Evolutionary conservation across 169 alveolate genomes (phyloP).

Genomic region (Plasmodium vivax): DNA sequence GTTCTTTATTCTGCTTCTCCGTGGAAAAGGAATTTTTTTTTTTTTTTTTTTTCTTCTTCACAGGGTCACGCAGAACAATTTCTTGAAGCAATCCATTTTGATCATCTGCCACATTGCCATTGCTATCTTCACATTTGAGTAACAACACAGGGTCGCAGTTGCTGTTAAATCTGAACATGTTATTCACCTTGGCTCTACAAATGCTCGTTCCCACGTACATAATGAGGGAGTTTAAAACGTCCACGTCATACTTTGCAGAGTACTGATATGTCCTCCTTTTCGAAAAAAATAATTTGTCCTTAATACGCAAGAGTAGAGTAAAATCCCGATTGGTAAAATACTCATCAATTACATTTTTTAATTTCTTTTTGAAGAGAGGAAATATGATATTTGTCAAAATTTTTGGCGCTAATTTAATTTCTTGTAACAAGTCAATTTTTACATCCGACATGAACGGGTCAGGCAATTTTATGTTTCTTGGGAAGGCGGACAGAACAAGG

Average conservation of each 20-base stretch:
- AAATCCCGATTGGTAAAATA: constrained; percentile 80
- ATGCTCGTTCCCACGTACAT: constrained; percentile 64
- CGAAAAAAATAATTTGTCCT: constrained; percentile 45
- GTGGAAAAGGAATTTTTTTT: neutral
- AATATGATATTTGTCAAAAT: constrained; percentile 76
- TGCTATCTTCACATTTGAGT: neutral
- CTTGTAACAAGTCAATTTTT: constrained; percentile 91
- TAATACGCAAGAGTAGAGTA: constrained; percentile 34
- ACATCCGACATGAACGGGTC: constrained; percentile 92
- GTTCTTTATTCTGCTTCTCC: neutral
- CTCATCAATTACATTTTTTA: constrained; percentile 75
- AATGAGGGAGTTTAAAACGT: constrained; percentile 44
- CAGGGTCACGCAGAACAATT: neutral
- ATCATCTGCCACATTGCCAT: constrained; percentile 1
- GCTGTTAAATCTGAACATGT: constrained; percentile 40
- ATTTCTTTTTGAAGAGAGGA: constrained; percentile 74
- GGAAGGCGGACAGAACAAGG: constrained; percentile 95
- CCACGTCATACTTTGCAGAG: constrained; percentile 58
- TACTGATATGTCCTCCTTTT: constrained; percentile 43
- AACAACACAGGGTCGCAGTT: constrained; percentile 57
- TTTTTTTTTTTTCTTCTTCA: constrained; percentile 9
- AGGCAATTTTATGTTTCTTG: constrained; percentile 93
- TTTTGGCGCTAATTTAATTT: constrained; percentile 89
- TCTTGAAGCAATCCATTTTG: constrained; percentile 21
- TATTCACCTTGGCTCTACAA: constrained; percentile 69